phyloP scores from a whole-genome alignment of 306 rosid genomes.

The Pyrus pyrifolia region DNA sequence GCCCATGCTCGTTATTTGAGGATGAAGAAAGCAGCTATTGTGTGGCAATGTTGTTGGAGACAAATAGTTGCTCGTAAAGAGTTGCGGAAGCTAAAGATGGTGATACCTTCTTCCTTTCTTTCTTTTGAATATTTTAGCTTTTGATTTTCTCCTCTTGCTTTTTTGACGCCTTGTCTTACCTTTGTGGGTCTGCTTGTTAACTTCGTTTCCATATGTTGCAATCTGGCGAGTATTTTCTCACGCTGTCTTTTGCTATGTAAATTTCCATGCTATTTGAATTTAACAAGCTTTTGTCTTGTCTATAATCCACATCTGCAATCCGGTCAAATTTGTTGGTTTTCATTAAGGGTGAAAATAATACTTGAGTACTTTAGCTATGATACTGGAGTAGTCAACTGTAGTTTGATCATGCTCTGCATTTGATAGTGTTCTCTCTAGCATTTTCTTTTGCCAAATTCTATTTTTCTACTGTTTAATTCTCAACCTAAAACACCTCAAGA shows the following conservation, averaged over 20 bases:
- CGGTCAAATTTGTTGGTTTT: not conserved
- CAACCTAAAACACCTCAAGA: not conserved
- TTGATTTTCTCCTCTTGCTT: not conserved
- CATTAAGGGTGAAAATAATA: not conserved
- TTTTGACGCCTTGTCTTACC: not conserved
- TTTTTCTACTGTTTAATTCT: not conserved
- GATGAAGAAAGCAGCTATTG: conserved; percentile 49
- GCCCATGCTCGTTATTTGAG: conserved; percentile 24
- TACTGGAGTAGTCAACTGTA: not conserved
- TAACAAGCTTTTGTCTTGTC: not conserved
- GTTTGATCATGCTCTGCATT: not conserved
- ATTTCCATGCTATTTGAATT: not conserved
- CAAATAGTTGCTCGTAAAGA: conserved; percentile 59
- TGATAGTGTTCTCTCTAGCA: not conserved
- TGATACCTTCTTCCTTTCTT: conserved; percentile 11
- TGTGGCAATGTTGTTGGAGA: conserved; percentile 62
- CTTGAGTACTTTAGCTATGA: not conserved
- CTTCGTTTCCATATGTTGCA: not conserved
- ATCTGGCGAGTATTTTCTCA: not conserved
- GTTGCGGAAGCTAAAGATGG: conserved; percentile 67
- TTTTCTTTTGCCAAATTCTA: not conserved
- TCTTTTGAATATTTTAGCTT: not conserved
- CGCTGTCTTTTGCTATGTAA: not conserved
- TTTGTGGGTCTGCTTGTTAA: not conserved
- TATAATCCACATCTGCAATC: not conserved